These are phyloP conservation scores for Adansonia gregorii DNA, from an alignment of 441 rosid species.

Conservation along the genomic window DNA sequence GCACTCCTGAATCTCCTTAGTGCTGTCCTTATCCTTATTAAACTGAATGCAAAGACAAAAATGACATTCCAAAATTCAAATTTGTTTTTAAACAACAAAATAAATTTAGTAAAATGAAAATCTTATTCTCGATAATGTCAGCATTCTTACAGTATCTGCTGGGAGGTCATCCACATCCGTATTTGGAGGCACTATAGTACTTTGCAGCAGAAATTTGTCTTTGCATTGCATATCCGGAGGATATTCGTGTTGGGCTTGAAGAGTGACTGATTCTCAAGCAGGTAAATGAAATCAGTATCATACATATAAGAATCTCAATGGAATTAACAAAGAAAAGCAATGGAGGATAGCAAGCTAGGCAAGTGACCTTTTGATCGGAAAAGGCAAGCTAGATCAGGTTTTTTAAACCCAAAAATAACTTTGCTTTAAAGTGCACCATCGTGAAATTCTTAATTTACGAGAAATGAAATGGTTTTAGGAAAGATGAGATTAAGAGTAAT, in stretches of 20 bases:
- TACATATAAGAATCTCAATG: constrained; percentile 11
- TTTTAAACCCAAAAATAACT: not conserved
- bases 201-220: constrained; percentile 93
- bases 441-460: not conserved
- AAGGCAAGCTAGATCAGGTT: not conserved
- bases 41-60: constrained; percentile 50
- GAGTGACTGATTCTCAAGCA: constrained; percentile 63
- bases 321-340: constrained; percentile 7
- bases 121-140: not conserved
- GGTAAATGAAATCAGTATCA: constrained; percentile 14
- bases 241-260: constrained; percentile 83
- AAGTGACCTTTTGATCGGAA: not conserved
- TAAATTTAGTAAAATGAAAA: constrained; percentile 8
- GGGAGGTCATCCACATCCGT: constrained; percentile 90
- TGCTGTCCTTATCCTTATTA: constrained; percentile 78
- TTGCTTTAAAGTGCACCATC: not conserved
- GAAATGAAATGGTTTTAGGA: constrained; percentile 18
- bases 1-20: constrained; percentile 72
- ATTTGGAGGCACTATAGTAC: constrained; percentile 77
- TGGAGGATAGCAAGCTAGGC: not conserved
- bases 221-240: constrained; percentile 95
- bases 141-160: constrained; percentile 68
- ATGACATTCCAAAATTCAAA: constrained; percentile 25
- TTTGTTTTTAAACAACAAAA: constrained; percentile 13
- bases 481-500: constrained; percentile 17